These are phyloP conservation scores for Arthrocladium fulminans DNA, from an alignment of 2,329 filamentous ascomycete genomes.

Conservation along the genomic window DNA sequence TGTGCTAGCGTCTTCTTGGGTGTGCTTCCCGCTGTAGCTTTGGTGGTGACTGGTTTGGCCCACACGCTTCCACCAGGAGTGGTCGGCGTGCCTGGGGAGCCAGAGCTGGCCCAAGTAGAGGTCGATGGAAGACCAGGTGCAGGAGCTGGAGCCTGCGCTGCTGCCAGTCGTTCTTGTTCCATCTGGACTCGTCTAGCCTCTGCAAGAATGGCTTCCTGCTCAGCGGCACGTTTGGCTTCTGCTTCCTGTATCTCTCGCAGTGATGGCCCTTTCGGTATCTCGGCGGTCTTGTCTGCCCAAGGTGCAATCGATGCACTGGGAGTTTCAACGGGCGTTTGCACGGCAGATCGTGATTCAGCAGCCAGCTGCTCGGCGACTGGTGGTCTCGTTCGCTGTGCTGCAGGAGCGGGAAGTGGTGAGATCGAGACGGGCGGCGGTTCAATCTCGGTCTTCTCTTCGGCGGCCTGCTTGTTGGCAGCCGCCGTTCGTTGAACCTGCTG, in stretches of 20 bases:
- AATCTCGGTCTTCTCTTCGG: slow-evolving; percentile 40
- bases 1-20: slow-evolving; percentile 86
- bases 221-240: slow-evolving; percentile 85
- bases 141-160: slow-evolving; percentile 55
- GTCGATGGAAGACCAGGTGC: slow-evolving; percentile 74
- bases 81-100: slow-evolving; percentile 59
- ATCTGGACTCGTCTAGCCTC: slow-evolving; percentile 61
- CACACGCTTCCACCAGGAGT: slow-evolving; percentile 36
- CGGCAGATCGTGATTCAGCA: slow-evolving; percentile 60
- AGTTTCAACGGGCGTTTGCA: slow-evolving; percentile 62
- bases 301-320: slow-evolving; percentile 70
- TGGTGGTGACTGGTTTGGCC: slow-evolving; percentile 41
- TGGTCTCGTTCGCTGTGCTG: slow-evolving; percentile 73
- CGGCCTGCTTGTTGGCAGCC: slow-evolving; percentile 26
- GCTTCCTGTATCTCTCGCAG: slow-evolving; percentile 94
- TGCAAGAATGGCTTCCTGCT: slow-evolving; percentile 71
- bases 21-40: slow-evolving; percentile 31
- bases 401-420: slow-evolving; percentile 79
- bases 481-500: slow-evolving; percentile 74
- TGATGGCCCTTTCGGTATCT: slow-evolving; percentile 73
- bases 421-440: slow-evolving; percentile 65
- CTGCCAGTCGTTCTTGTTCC: slow-evolving; percentile 62
- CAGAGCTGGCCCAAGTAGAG: slow-evolving; percentile 75
- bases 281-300: slow-evolving; percentile 78
- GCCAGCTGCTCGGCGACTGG: slow-evolving; percentile 69